Conservation (phyloP, 495 filamentous ascomycete genomes). For the Hypoxylon perforatum region DNA sequence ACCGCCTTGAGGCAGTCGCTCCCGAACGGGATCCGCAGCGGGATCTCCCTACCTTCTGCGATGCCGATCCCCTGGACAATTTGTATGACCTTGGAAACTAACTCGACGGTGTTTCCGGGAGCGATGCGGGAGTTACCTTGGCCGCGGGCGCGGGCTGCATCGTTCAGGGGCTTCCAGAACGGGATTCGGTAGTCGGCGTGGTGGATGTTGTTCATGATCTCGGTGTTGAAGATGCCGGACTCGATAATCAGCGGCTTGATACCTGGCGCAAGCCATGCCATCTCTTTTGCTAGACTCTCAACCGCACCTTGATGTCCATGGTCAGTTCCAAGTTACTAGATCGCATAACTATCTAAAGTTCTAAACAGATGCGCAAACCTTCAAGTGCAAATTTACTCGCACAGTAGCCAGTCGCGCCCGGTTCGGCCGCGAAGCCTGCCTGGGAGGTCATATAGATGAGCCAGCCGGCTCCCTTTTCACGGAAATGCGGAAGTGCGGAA, state of each 20-base stretch:
- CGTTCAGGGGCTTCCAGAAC: slow-evolving; percentile 20
- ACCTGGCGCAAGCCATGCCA: slow-evolving; percentile 25
- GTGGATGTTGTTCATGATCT: slow-evolving; percentile 16
- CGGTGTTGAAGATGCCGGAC: slow-evolving; percentile 12
- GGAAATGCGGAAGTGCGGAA: slow-evolving; percentile 18
- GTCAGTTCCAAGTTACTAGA: too few relatives aligned
- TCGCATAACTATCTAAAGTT: too few relatives aligned
- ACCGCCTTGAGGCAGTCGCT: slow-evolving; percentile 15
- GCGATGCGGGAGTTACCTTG: slow-evolving; percentile 13
- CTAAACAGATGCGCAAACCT: slow-evolving; percentile 4
- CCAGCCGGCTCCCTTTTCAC: slow-evolving; percentile 20
- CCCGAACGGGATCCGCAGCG: slow-evolving; percentile 17
- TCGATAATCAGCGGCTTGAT: slow-evolving; percentile 26
- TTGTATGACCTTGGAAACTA: slow-evolving; percentile 20
- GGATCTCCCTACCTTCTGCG: slow-evolving; percentile 8
- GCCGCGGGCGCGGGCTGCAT: neutral
- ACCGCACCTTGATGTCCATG: slow-evolving; percentile 1
- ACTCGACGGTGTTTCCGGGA: slow-evolving; percentile 7
- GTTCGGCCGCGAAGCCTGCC: slow-evolving; percentile 17
- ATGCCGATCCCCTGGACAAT: slow-evolving; percentile 20
- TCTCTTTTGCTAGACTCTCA: slow-evolving; percentile 15
- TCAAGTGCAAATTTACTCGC: slow-evolving; percentile 24
- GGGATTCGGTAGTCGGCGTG: slow-evolving; percentile 3
- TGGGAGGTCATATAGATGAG: slow-evolving; percentile 27
- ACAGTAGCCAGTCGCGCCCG: slow-evolving; percentile 23